Conservation (phyloP, 208 protist species). For the Trypanosoma congolense region DNA sequence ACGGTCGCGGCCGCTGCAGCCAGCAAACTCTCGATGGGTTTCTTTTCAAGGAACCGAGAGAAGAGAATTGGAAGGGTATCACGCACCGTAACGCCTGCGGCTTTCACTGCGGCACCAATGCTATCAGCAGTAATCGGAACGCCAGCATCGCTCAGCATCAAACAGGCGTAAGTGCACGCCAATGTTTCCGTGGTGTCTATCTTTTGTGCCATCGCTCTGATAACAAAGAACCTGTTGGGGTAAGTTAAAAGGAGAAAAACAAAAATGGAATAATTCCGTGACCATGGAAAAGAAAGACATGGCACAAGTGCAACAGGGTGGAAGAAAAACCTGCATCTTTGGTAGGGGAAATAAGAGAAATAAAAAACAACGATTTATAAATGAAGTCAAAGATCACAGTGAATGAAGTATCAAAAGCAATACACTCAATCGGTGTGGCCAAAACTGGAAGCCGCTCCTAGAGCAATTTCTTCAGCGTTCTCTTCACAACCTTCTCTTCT, state of each 20-base stretch:
- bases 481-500: too few species aligned
- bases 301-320: too few species aligned
- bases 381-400: too few species aligned
- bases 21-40: constrained; percentile 64
- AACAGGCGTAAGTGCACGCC: constrained; percentile 80
- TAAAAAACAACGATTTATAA: too few species aligned
- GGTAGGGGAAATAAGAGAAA: too few species aligned
- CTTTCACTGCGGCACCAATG: constrained; percentile 58
- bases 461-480: too few species aligned
- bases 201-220: constrained; percentile 35
- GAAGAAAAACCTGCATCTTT: too few species aligned
- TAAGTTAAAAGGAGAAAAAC: constrained; percentile 1
- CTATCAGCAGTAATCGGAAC: constrained; percentile 65
- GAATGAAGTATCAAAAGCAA: too few species aligned
- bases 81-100: constrained; percentile 65
- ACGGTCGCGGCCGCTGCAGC: constrained; percentile 42
- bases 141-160: constrained; percentile 75
- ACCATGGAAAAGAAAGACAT: too few species aligned
- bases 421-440: too few species aligned
- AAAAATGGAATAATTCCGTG: constrained; percentile 5
- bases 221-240: constrained; percentile 5
- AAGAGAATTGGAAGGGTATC: constrained; percentile 80
- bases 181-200: constrained; percentile 61
- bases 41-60: constrained; percentile 77
- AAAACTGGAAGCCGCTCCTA: too few species aligned